Evolutionary conservation across 163 green algal species (phyloP).

Genomic region (Scenedesmus sp.): DNA sequence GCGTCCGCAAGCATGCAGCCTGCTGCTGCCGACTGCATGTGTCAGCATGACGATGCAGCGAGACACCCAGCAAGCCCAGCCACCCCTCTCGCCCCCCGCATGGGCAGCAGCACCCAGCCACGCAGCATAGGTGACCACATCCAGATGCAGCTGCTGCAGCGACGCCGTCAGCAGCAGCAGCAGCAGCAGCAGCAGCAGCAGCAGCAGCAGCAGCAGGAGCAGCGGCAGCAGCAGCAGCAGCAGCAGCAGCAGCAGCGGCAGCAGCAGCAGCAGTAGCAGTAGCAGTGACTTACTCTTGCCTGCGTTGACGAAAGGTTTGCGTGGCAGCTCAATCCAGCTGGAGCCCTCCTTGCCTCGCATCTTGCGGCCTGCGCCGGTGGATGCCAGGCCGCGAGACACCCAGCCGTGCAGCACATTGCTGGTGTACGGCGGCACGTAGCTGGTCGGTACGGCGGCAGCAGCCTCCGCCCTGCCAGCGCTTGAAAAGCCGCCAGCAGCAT

Average conservation of each 20-base stretch:
- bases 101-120: too few relatives aligned
- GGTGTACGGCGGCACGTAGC: not conserved
- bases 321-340: conserved; percentile 3
- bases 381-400: not conserved
- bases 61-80: not conserved
- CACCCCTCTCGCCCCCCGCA: not conserved
- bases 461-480: not conserved
- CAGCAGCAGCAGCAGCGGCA: not conserved
- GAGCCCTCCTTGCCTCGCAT: not conserved
- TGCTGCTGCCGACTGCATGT: not conserved
- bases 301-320: not conserved
- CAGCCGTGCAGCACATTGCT: not conserved
- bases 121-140: too few relatives aligned
- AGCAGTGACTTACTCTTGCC: not conserved
- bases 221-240: too few relatives aligned
- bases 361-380: not conserved
- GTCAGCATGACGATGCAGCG: not conserved
- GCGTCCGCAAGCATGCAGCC: not conserved
- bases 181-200: not conserved
- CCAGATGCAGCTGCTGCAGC: too few relatives aligned
- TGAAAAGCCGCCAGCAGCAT: not conserved
- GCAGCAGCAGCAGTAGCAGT: conserved; percentile 12
- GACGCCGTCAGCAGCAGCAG: not conserved
- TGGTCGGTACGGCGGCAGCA: not conserved
- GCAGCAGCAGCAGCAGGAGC: not conserved